These are phyloP conservation scores for Tulasnella sp. DNA, from an alignment of 768 basidiomycete species.

Conservation along the genomic window DNA sequence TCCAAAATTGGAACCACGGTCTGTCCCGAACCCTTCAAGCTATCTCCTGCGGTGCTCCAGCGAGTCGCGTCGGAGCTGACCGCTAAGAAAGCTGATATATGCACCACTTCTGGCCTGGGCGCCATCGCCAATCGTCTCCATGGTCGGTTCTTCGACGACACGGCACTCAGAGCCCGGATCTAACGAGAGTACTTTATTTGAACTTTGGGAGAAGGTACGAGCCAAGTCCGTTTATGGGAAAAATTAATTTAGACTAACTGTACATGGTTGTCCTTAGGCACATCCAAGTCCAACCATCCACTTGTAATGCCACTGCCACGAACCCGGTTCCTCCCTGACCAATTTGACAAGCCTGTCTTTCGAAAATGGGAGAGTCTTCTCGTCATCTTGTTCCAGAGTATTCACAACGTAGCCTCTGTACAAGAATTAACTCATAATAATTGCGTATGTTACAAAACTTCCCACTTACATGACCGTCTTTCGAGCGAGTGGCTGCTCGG, in stretches of 20 bases:
- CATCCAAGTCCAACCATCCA: not conserved
- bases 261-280: not conserved
- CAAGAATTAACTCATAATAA: not conserved
- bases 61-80: too few relatives aligned
- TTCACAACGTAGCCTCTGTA: constrained; percentile 11
- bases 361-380: constrained; percentile 6
- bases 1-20: too few relatives aligned
- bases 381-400: not conserved
- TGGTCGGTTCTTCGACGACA: too few relatives aligned
- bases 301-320: constrained; percentile 13
- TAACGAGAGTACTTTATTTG: too few relatives aligned
- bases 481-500: not conserved
- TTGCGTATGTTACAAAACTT: not conserved
- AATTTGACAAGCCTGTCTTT: not conserved
- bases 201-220: too few relatives aligned
- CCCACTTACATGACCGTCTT: constrained; percentile 16
- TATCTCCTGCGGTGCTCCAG: too few relatives aligned
- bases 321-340: not conserved
- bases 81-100: too few relatives aligned
- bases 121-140: too few relatives aligned
- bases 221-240: not conserved
- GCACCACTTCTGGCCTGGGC: too few relatives aligned
- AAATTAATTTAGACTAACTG: not conserved
- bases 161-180: too few relatives aligned
- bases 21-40: too few relatives aligned